A percentile compares a stretch with the other conserved stretches of the same genome.
Conservation (phyloP, 306 rosid genomes). For the Pueraria montana region DNA sequence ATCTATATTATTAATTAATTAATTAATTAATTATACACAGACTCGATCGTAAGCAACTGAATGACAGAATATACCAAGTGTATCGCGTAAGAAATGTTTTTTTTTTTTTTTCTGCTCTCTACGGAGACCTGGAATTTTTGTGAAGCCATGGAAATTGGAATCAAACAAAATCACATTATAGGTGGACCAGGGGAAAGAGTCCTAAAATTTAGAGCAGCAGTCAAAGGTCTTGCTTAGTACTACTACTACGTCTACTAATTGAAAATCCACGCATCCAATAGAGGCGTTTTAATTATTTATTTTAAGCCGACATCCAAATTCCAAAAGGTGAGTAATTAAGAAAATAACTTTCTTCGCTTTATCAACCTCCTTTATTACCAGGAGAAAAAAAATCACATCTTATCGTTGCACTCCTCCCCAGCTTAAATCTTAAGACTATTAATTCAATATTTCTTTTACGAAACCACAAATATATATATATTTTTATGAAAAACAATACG, state of each 20-base stretch:
- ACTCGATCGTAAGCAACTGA: not conserved
- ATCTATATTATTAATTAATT: not conserved
- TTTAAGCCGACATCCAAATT: not conserved
- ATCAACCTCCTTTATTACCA: too few species aligned
- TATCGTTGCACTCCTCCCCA: too few species aligned
- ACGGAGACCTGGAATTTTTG: not conserved
- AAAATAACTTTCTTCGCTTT: too few species aligned
- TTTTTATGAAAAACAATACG: too few species aligned
- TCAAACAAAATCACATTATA: not conserved
- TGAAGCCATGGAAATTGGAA: not conserved
- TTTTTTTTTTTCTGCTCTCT: too few species aligned
- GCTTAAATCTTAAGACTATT: too few species aligned
- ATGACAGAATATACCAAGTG: slow-evolving; percentile 20
- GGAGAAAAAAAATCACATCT: too few species aligned
- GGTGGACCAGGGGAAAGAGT: not conserved
- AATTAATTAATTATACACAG: not conserved
- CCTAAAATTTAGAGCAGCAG: not conserved
- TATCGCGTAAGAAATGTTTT: not conserved
- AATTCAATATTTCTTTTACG: too few species aligned
- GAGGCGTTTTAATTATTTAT: not conserved
- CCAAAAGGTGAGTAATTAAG: too few species aligned
- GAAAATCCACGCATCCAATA: not conserved
- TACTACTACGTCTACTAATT: too few species aligned
- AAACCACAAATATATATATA: too few species aligned
- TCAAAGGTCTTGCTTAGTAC: not conserved